Evolutionary conservation across 2,329 filamentous ascomycete genomes (phyloP).

Genomic region (Lasiodiplodia theobromae): DNA sequence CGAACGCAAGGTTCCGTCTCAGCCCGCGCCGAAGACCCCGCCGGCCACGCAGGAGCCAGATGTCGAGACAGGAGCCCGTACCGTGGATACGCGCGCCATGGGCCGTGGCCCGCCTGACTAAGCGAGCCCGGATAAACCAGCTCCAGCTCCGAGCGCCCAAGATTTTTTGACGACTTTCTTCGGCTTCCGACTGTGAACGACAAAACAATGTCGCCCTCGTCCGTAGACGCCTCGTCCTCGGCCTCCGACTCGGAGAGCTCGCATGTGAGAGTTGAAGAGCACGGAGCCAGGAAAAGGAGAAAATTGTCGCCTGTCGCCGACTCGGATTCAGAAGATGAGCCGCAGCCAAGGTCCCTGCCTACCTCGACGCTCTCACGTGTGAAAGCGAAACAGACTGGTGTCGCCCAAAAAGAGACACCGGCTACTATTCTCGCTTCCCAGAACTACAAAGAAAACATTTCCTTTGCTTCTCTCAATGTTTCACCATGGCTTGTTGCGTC

Average conservation of each 20-base stretch:
- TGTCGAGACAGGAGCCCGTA: not conserved
- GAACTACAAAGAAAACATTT: slow-evolving; percentile 55
- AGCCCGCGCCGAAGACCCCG: not conserved
- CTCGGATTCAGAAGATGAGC: slow-evolving; percentile 33
- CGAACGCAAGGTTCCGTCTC: not conserved
- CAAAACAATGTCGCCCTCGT: slow-evolving; percentile 17
- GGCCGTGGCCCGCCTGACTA: not conserved
- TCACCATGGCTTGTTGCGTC: slow-evolving; percentile 89
- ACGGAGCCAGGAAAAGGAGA: slow-evolving; percentile 46
- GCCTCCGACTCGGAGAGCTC: slow-evolving; percentile 28
- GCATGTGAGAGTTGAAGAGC: slow-evolving; percentile 32
- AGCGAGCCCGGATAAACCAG: slow-evolving; percentile 12
- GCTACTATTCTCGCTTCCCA: slow-evolving; percentile 30
- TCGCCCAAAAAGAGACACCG: slow-evolving; percentile 27
- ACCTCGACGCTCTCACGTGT: slow-evolving; percentile 44
- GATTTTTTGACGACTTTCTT: slow-evolving; percentile 23
- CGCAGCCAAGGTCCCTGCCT: slow-evolving; percentile 25
- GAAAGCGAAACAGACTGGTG: slow-evolving; percentile 39
- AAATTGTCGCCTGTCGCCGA: slow-evolving; percentile 39
- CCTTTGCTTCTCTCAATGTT: slow-evolving; percentile 76
- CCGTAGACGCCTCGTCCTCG: slow-evolving; percentile 24
- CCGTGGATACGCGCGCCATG: not conserved
- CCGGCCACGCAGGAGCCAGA: not conserved
- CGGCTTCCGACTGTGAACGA: slow-evolving; percentile 2
- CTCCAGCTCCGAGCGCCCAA: slow-evolving; percentile 9